Conservation (phyloP, 2,329 filamentous ascomycete species). For the Neofusicoccum kwambonambiense region DNA sequence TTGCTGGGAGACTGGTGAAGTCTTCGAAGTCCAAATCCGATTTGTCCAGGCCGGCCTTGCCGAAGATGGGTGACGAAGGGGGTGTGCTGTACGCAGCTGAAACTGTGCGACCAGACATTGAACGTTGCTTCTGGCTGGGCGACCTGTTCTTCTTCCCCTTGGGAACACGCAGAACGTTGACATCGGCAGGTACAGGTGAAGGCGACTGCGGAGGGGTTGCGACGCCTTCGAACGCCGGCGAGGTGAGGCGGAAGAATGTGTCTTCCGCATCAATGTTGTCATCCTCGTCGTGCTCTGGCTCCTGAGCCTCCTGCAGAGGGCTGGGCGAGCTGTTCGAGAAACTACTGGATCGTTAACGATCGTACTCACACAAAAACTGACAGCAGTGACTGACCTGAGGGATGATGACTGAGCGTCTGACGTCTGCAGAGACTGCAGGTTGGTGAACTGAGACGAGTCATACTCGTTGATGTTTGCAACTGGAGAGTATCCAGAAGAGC, state of each 20-base stretch:
- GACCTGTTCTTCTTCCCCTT: constrained; percentile 13
- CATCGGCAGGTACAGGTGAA: constrained; percentile 28
- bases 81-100: constrained; percentile 38
- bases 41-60: neutral
- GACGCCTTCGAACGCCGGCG: constrained; percentile 26
- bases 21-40: constrained; percentile 7
- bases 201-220: constrained; percentile 39
- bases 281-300: neutral
- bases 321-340: neutral
- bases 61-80: constrained; percentile 32
- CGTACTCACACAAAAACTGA: neutral
- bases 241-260: constrained; percentile 37
- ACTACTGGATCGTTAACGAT: neutral
- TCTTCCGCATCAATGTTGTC: constrained; percentile 19
- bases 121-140: constrained; percentile 4
- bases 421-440: constrained; percentile 10
- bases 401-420: constrained; percentile 12
- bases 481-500: constrained; percentile 16
- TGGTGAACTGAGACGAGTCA: constrained; percentile 15
- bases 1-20: constrained; percentile 2
- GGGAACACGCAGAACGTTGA: constrained; percentile 3
- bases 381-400: neutral
- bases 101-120: constrained; percentile 12
- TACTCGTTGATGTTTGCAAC: constrained; percentile 17
- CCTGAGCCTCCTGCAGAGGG: neutral